Evolutionary conservation across 2,329 filamentous ascomycete genomes (phyloP).

Genomic region (Pseudogymnoascus sp.): DNA sequence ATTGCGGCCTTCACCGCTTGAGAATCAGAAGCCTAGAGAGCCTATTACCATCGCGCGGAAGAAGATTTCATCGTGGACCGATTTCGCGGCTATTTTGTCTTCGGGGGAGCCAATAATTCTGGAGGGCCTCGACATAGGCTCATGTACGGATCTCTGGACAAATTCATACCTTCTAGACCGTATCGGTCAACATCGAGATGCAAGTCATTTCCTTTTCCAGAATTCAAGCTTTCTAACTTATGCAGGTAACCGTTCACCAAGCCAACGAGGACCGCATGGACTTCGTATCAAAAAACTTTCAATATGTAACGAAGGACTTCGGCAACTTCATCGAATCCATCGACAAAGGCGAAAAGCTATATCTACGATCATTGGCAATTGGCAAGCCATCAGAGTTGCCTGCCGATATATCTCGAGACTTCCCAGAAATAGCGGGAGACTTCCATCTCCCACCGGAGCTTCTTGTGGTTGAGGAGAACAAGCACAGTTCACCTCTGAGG

Average conservation of each 20-base stretch:
- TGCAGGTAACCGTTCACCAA: slow-evolving; percentile 67
- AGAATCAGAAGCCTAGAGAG: background rate
- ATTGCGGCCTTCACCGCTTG: background rate
- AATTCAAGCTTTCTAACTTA: slow-evolving; percentile 14
- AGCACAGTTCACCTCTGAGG: slow-evolving; percentile 72
- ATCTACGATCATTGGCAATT: slow-evolving; percentile 70
- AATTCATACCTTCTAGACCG: slow-evolving; percentile 58
- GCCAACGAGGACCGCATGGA: slow-evolving; percentile 62
- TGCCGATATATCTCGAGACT: slow-evolving; percentile 65
- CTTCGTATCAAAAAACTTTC: slow-evolving; percentile 78
- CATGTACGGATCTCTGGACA: slow-evolving; percentile 62
- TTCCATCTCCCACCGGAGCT: slow-evolving; percentile 63
- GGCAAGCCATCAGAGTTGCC: slow-evolving; percentile 62
- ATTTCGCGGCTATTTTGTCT: slow-evolving; percentile 55
- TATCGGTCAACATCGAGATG: slow-evolving; percentile 56
- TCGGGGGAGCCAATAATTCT: slow-evolving; percentile 59
- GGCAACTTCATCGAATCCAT: slow-evolving; percentile 58
- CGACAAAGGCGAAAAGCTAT: slow-evolving; percentile 55
- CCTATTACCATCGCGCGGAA: slow-evolving; percentile 42
- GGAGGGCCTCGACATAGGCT: slow-evolving; percentile 57
- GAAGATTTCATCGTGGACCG: slow-evolving; percentile 42
- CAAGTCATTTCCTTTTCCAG: slow-evolving; percentile 28
- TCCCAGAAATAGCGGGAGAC: slow-evolving; percentile 60
- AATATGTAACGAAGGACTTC: slow-evolving; percentile 64
- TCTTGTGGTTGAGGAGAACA: slow-evolving; percentile 48